A percentile compares a stretch with the other conserved stretches of the same genome.
Conservation (phyloP, 2,329 filamentous ascomycete genomes). For the Hirsutella thompsonii region DNA sequence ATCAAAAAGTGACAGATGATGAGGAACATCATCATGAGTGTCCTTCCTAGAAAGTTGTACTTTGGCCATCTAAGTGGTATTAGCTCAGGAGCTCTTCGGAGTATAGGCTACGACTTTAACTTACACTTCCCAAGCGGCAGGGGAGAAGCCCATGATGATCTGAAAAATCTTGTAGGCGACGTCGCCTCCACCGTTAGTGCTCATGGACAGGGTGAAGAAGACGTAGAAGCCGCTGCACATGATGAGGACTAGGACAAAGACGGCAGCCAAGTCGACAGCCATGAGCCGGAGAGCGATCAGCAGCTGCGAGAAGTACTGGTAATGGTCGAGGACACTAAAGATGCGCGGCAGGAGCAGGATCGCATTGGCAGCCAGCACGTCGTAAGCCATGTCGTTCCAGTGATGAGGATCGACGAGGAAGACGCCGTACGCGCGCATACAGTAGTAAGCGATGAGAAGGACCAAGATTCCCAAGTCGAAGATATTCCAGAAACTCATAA, state of each 20-base stretch:
- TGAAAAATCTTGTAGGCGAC: constrained; percentile 91
- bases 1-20: constrained; percentile 94
- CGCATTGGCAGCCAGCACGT: constrained; percentile 84
- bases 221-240: constrained; percentile 92
- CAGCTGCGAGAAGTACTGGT: constrained; percentile 89
- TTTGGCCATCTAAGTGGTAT: constrained; percentile 40
- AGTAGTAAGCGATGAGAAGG: constrained; percentile 79
- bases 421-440: constrained; percentile 77
- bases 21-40: constrained; percentile 67
- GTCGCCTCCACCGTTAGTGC: constrained; percentile 53
- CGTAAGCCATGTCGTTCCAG: constrained; percentile 78
- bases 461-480: constrained; percentile 86
- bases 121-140: constrained; percentile 83
- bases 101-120: constrained; percentile 11
- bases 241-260: constrained; percentile 74
- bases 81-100: constrained; percentile 3
- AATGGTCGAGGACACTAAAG: constrained; percentile 88
- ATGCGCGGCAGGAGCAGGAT: constrained; percentile 81
- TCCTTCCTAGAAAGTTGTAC: constrained; percentile 68
- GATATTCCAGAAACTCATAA: constrained; percentile 96
- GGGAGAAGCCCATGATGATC: constrained; percentile 90
- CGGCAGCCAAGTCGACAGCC: constrained; percentile 77
- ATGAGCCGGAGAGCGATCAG: constrained; percentile 90
- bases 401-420: constrained; percentile 63
- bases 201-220: constrained; percentile 75